A percentile compares a stretch with the other conserved stretches of the same genome.
These are phyloP conservation scores for Aspergillus versicolor DNA, from an alignment of 2,329 filamentous ascomycete species.

Conservation along the genomic window DNA sequence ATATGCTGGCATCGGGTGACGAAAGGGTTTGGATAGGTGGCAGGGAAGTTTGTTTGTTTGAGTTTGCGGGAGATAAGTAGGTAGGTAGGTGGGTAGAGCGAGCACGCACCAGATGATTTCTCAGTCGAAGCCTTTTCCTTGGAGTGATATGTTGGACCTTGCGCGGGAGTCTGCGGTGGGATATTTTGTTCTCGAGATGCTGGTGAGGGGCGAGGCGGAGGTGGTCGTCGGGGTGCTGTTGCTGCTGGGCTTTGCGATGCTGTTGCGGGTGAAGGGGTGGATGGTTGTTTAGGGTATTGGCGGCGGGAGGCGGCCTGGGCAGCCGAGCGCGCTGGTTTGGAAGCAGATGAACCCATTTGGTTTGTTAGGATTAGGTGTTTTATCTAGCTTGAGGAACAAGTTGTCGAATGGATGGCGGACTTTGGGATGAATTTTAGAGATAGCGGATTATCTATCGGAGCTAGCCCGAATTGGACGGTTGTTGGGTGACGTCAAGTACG, in stretches of 20 bases:
- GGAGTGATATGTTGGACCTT: conserved; percentile 30
- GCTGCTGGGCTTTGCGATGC: conserved; percentile 4
- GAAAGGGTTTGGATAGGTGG: background rate
- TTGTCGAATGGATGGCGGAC: background rate
- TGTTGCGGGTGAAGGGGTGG: conserved; percentile 32
- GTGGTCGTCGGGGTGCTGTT: conserved; percentile 21
- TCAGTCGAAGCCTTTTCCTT: conserved; percentile 32
- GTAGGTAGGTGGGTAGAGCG: background rate
- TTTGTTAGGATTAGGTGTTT: background rate
- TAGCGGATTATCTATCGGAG: background rate
- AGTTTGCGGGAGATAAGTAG: background rate
- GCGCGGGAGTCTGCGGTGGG: conserved; percentile 23
- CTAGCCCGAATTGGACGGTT: background rate
- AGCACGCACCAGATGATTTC: conserved; percentile 35
- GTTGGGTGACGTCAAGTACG: background rate
- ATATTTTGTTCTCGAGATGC: conserved; percentile 34
- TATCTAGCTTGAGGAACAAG: background rate
- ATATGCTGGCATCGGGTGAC: conserved; percentile 2
- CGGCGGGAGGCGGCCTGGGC: conserved; percentile 51
- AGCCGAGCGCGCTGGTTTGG: conserved; percentile 53
- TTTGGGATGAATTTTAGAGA: background rate
- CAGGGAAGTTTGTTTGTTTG: background rate
- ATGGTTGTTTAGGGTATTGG: conserved; percentile 55
- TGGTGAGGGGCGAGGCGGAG: conserved; percentile 31
- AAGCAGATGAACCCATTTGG: conserved; percentile 60